These are phyloP conservation scores for Neocucurbitaria cava DNA, from an alignment of 2,329 filamentous ascomycete genomes.

Conservation along the genomic window DNA sequence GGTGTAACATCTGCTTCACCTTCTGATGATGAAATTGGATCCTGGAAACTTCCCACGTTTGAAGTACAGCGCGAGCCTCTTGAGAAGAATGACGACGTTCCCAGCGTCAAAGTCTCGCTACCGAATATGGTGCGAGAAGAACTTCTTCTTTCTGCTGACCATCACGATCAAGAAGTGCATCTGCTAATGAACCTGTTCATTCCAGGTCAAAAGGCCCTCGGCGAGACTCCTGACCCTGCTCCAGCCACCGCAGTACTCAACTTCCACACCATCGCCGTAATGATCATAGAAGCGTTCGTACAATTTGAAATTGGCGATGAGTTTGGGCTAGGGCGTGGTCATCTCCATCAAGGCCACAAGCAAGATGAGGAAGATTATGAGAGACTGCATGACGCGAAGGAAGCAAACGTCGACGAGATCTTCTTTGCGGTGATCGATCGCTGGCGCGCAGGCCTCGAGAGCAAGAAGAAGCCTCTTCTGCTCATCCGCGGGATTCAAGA, in stretches of 20 bases:
- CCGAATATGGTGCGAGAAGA: constrained; percentile 47
- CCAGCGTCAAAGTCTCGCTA: constrained; percentile 43
- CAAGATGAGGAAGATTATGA: constrained; percentile 8
- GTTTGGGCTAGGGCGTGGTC: constrained; percentile 14
- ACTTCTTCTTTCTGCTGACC: constrained; percentile 35
- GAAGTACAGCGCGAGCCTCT: constrained; percentile 20
- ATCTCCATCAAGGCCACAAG: constrained; percentile 13
- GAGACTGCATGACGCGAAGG: constrained; percentile 7
- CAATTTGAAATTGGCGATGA: constrained; percentile 37
- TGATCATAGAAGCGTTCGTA: constrained; percentile 38
- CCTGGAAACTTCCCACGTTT: constrained; percentile 28
- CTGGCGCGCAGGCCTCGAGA: constrained; percentile 35
- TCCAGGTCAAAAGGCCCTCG: constrained; percentile 28
- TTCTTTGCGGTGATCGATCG: constrained; percentile 42
- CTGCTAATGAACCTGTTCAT: constrained; percentile 40
- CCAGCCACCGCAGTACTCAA: constrained; percentile 37
- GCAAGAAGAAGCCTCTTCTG: constrained; percentile 18
- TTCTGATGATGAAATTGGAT: constrained; percentile 3
- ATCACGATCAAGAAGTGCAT: constrained; percentile 29
- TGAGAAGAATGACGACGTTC: constrained; percentile 11
- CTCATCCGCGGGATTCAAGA: constrained; percentile 40
- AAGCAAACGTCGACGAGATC: constrained; percentile 37
- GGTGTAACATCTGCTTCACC: neutral
- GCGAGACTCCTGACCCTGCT: constrained; percentile 20
- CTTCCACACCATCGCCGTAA: constrained; percentile 42